phyloP scores from a whole-genome alignment of 805 yeast species.

The Kazachstania kunashirensis region DNA sequence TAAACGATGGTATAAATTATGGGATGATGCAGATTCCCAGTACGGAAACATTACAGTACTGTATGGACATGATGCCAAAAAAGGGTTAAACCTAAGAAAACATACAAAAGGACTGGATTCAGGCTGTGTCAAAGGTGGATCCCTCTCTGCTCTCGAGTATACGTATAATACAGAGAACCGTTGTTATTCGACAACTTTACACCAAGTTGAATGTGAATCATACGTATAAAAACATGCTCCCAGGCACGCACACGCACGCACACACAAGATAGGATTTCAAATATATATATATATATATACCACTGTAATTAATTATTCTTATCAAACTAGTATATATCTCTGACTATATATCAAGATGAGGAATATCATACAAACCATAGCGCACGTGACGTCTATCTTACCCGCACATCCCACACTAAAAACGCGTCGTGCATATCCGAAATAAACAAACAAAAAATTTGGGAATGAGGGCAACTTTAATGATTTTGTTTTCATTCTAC shows the following conservation, averaged over 20 bases:
- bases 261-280: too few relatives aligned
- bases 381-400: background rate
- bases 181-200: slow-evolving; percentile 6
- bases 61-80: slow-evolving; percentile 84
- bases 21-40: slow-evolving; percentile 33
- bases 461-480: background rate
- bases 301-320: background rate
- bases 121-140: slow-evolving; percentile 70
- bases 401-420: background rate
- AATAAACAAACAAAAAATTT: background rate
- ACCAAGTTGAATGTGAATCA: slow-evolving; percentile 10
- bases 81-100: slow-evolving; percentile 56
- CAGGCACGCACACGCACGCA: too few relatives aligned
- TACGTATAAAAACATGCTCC: background rate
- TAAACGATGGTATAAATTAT: slow-evolving; percentile 50
- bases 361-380: too few relatives aligned
- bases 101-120: slow-evolving; percentile 76
- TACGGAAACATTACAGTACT: slow-evolving; percentile 37
- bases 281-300: background rate
- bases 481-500: background rate
- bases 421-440: background rate
- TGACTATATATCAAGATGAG: too few relatives aligned
- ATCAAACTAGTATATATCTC: background rate
- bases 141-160: slow-evolving; percentile 46
- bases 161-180: slow-evolving; percentile 7